Conservation (phyloP, 176 grass and related monocot species). For the Thinopyrum elongatum region DNA sequence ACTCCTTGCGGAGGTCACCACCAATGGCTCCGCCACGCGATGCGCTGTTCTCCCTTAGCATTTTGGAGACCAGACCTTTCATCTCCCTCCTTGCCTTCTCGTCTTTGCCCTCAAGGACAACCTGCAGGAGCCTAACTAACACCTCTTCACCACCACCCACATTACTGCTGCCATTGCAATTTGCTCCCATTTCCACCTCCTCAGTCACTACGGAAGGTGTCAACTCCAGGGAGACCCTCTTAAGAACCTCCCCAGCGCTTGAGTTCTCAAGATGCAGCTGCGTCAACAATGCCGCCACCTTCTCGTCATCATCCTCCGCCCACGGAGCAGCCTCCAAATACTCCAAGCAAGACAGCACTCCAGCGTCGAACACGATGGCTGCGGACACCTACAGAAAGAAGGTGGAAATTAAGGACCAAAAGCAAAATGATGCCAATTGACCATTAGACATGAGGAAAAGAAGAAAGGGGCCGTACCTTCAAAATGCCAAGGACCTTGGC, state of each 20-base stretch:
- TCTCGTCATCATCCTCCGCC: conserved; percentile 96
- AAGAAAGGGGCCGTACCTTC: conserved; percentile 43
- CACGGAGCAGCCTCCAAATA: conserved; percentile 79
- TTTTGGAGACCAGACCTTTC: conserved; percentile 96
- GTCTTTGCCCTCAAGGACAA: conserved; percentile 95
- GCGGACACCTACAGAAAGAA: conserved; percentile 59
- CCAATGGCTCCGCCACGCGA: conserved; percentile 48
- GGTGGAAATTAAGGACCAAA: conserved; percentile 1
- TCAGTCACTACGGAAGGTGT: conserved; percentile 43
- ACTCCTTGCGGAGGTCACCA: conserved; percentile 85
- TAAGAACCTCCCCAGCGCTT: conserved; percentile 80
- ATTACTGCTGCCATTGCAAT: conserved; percentile 35
- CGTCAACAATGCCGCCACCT: conserved; percentile 74
- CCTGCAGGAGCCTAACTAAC: conserved; percentile 80
- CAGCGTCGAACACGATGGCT: conserved; percentile 85
- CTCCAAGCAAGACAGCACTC: conserved; percentile 79
- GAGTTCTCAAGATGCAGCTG: conserved; percentile 88
- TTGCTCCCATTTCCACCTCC: conserved; percentile 39
- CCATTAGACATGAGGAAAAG: not conserved
- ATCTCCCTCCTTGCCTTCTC: conserved; percentile 96
- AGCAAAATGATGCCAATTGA: not conserved
- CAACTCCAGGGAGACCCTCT: conserved; percentile 81
- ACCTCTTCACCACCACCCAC: conserved; percentile 67
- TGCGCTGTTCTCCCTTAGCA: conserved; percentile 85
- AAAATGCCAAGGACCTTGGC: conserved; percentile 90